Evolutionary conservation across 208 protist species (phyloP), one percentile per base, ranked within the genome.

Genomic region (Crithidia expoeki): DNA sequence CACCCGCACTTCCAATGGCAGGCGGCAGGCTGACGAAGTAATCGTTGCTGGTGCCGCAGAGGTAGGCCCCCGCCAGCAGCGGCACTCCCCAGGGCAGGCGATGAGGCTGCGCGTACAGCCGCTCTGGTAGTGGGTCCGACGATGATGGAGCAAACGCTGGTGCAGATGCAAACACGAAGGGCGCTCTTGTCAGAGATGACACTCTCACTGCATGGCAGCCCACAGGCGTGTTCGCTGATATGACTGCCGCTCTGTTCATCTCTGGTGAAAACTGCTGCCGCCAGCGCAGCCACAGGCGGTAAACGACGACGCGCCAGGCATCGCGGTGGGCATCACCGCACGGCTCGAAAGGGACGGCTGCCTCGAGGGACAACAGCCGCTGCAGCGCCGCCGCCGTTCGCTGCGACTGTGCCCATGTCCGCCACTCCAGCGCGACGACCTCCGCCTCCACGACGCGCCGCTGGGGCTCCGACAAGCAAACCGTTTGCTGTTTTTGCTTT

Each of bases 361-460:
- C 83, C n/a, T 83, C 76, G 32, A 95, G 80, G 14, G 77, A 79
- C 16, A 95, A 67, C 4, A 95, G 74, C 42, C 85, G 86, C 53
- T 93, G 86, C 28, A 93, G 68, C 23, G 90, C 85, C 6, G 84
- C 79, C 9, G 77, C 80, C 30, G 80, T 90, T 50, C 84, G 83
- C 71, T 90, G 80, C 32, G 86, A 83, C 66, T 92, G 80, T 5
- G 71, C 70, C 68, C 79, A 84, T 25, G 90, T 89, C 27, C 85
- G 68, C 87, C 90, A 95, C 69, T 95, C 90, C 56, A 93, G 76
- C 36, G 63, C 67, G 7, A 80, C 66, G 33, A 95, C 68, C 73
- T 90, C 80, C 11, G 70, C 19, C 74, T 95, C 90, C 21, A 92
- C 66, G 34, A 56, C 36, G 19, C 67, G 59, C 1, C 81, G 68